Evolutionary conservation across 371 early-diverging fungal species (phyloP).

Genomic region (Rhizopus delemar): DNA sequence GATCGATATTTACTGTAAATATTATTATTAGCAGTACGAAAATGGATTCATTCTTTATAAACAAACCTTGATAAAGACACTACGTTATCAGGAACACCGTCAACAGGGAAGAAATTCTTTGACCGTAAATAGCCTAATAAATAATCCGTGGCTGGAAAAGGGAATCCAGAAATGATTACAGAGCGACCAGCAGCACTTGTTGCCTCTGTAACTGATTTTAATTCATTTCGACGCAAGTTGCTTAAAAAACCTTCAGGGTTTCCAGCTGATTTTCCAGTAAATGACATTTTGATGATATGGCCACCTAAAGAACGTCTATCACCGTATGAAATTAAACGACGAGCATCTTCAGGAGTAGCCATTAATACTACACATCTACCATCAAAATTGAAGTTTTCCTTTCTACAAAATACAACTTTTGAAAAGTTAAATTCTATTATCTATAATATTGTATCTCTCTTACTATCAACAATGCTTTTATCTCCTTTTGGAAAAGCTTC

Average conservation of each 20-base stretch:
- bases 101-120: conserved; percentile 44
- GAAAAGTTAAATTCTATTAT: not conserved
- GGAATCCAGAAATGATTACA: conserved; percentile 40
- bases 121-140: conserved; percentile 40
- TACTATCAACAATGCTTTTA: conserved; percentile 30
- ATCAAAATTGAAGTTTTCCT: conserved; percentile 33
- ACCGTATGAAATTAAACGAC: conserved; percentile 38
- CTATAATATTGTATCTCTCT: not conserved
- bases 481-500: conserved; percentile 45
- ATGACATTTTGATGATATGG: conserved; percentile 29
- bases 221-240: conserved; percentile 28
- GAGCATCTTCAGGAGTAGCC: conserved; percentile 32
- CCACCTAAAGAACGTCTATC: conserved; percentile 45
- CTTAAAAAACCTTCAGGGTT: conserved; percentile 14
- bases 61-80: conserved; percentile 43
- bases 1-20: conserved; percentile 31
- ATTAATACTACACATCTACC: conserved; percentile 44
- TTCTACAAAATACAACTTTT: conserved; percentile 44
- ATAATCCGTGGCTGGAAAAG: conserved; percentile 31
- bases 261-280: not conserved
- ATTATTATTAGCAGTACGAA: too few relatives aligned
- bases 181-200: conserved; percentile 41
- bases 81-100: conserved; percentile 37
- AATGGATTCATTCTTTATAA: not conserved
- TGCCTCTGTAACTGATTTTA: conserved; percentile 25